phyloP scores from a whole-genome alignment of 148 eudicot species.

The Rhododendron vialii region DNA sequence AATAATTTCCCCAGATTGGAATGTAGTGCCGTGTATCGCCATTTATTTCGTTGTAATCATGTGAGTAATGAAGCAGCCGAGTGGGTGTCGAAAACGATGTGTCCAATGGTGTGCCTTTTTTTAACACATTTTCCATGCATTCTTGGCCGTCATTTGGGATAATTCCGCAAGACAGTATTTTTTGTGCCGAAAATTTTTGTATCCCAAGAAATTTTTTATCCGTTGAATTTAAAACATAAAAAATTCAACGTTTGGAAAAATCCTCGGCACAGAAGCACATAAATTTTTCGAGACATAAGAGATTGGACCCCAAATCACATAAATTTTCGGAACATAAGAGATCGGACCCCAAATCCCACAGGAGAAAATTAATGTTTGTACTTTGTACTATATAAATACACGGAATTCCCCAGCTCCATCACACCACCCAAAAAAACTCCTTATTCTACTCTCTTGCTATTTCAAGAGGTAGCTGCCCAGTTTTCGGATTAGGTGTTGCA shows the following conservation, averaged over 20 bases:
- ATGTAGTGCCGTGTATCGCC: background rate
- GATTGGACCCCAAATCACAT: too few relatives aligned
- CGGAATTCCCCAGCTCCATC: background rate
- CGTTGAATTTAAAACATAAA: too few relatives aligned
- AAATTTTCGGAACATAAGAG: too few relatives aligned
- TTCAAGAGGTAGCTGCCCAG: background rate
- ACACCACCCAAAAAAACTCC: background rate
- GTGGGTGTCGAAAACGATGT: background rate
- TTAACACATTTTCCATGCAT: background rate
- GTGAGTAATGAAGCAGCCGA: background rate
- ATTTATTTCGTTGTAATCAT: background rate
- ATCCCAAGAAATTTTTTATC: too few relatives aligned
- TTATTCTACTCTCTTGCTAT: background rate
- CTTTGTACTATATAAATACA: background rate
- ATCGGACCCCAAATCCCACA: background rate
- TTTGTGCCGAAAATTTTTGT: too few relatives aligned
- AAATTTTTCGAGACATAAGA: too few relatives aligned
- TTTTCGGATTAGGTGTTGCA: background rate
- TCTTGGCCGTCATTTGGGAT: background rate
- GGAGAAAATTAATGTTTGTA: background rate
- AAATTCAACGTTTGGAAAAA: too few relatives aligned
- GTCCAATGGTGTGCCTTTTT: background rate
- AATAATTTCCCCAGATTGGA: background rate
- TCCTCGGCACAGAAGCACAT: accelerated
- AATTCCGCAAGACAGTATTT: too few relatives aligned